Evolutionary conservation across 2,329 filamentous ascomycete genomes (phyloP).

Genomic region (Pseudogymnoascus sp.): DNA sequence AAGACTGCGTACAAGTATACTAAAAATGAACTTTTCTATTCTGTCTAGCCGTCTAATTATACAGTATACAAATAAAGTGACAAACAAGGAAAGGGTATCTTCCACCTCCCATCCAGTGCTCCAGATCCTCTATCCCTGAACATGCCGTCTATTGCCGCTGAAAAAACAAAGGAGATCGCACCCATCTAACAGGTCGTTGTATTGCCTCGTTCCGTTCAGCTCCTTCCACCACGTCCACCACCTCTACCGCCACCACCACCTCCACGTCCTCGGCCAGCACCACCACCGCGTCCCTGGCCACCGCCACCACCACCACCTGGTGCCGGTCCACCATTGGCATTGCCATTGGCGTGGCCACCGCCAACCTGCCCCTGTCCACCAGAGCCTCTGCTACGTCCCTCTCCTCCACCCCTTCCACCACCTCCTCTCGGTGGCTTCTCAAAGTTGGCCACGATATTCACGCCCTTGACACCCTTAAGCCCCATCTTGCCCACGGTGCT

Average conservation of each 20-base stretch:
- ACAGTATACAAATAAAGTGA: not conserved
- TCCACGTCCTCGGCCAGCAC: slow-evolving; percentile 11
- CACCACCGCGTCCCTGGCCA: slow-evolving; percentile 16
- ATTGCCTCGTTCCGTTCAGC: not conserved
- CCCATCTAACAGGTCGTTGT: slow-evolving; percentile 21
- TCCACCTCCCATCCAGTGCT: slow-evolving; percentile 7
- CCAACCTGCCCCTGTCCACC: slow-evolving; percentile 14
- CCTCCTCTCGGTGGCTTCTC: slow-evolving; percentile 28
- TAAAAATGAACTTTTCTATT: not conserved
- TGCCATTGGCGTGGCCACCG: slow-evolving; percentile 21
- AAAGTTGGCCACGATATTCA: slow-evolving; percentile 38
- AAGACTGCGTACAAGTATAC: not conserved
- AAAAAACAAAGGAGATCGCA: slow-evolving; percentile 12
- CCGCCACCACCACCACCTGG: slow-evolving; percentile 14
- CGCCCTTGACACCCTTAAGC: slow-evolving; percentile 42
- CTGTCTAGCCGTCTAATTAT: not conserved
- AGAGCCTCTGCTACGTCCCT: slow-evolving; percentile 14
- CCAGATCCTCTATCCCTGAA: slow-evolving; percentile 8
- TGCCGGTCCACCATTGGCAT: slow-evolving; percentile 11
- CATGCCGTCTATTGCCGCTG: slow-evolving; percentile 2
- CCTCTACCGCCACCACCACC: slow-evolving; percentile 12
- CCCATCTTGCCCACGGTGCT: slow-evolving; percentile 50
- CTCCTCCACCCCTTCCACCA: slow-evolving; percentile 14
- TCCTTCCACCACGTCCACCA: slow-evolving; percentile 12
- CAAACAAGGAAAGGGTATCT: slow-evolving; percentile 9